Evolutionary conservation across 106 monocot genomes (phyloP).

Genomic region (Platanthera zijinensis): DNA sequence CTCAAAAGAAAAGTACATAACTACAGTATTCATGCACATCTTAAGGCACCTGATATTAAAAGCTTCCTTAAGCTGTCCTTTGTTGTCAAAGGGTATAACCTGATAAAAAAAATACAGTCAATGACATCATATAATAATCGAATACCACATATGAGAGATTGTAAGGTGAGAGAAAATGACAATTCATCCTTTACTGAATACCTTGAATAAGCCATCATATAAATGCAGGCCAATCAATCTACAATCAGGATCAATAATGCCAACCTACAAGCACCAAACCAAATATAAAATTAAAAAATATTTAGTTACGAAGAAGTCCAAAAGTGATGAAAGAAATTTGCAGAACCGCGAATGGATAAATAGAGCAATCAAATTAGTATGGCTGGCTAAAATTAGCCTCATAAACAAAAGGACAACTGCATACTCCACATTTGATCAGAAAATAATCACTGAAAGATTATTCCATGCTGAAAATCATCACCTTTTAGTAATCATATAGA

Average conservation of each 20-base stretch:
- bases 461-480: background rate
- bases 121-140: background rate
- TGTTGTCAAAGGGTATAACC: conserved; percentile 99
- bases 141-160: background rate
- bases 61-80: conserved; percentile 97
- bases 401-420: background rate
- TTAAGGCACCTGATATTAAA: conserved; percentile 87
- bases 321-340: background rate
- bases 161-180: background rate
- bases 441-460: background rate
- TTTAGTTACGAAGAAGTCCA: background rate
- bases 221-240: conserved; percentile 71
- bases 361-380: background rate
- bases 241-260: conserved; percentile 78
- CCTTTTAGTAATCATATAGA: background rate
- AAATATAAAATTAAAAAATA: background rate
- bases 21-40: background rate
- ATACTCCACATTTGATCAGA: background rate
- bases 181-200: conserved; percentile 10
- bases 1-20: background rate
- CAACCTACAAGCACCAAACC: conserved; percentile 36
- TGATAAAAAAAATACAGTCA: conserved; percentile 16
- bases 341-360: background rate
- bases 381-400: background rate
- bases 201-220: conserved; percentile 84